phyloP scores from a whole-genome alignment of 2,329 filamentous ascomycete species.

The Fusarium luffae region DNA sequence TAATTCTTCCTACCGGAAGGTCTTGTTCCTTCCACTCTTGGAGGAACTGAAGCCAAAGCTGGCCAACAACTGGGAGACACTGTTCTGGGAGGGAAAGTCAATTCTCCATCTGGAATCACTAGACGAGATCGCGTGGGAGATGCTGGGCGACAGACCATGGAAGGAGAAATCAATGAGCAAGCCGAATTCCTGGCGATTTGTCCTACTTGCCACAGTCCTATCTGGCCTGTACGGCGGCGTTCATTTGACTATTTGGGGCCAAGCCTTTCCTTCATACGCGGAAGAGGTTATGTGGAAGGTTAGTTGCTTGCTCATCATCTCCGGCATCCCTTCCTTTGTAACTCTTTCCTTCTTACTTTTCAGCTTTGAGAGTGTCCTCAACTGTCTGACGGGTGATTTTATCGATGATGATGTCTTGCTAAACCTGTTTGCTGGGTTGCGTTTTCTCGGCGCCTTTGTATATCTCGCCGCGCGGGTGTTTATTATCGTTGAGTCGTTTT shows the following conservation, averaged over 20 bases:
- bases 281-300: background rate
- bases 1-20: fast-evolving
- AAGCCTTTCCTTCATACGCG: background rate
- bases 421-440: too few species aligned
- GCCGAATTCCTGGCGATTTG: fast-evolving
- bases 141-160: too few species aligned
- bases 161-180: too few species aligned
- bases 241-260: background rate
- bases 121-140: too few species aligned
- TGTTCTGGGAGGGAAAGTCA: background rate
- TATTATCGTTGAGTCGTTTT: background rate
- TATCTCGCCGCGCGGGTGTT: background rate
- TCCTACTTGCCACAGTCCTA: fast-evolving
- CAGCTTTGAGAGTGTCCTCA: too few species aligned
- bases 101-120: background rate
- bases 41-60: background rate
- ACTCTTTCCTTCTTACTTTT: too few species aligned
- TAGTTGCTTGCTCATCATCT: background rate
- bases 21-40: background rate
- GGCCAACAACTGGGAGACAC: background rate
- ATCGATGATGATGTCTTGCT: too few species aligned
- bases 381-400: too few species aligned
- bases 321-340: background rate
- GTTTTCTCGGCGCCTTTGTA: too few species aligned
- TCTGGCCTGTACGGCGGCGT: background rate